Evolutionary conservation across 2,329 filamentous ascomycete species (phyloP), one percentile per base, ranked within the genome.

Genomic region (Venturia pyrina): DNA sequence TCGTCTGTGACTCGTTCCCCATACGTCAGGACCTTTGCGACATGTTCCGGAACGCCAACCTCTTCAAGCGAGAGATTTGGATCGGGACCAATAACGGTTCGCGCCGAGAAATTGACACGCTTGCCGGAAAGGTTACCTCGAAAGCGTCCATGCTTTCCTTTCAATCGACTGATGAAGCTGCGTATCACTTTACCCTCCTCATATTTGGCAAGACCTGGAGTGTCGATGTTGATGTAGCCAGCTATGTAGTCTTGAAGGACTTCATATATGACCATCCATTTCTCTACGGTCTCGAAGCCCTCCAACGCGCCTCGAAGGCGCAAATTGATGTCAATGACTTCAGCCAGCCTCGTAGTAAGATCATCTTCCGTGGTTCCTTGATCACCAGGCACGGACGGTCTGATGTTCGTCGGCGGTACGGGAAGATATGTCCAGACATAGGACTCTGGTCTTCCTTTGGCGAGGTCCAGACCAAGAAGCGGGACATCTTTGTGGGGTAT

Each of bases 181-280:
- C 95, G 86, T 71, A 95, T 96, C 0, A 90, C 85, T 75, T 96
- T 97, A 67, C 91, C 90, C 67, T 92, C 89, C 10, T 91, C 90
- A 15, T 88, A 88, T 71, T 96, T 91, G 71, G 93, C 88, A n/a
- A 99, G 83, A 37, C 93, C 93, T 0, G 95, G 95, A 2, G 96
- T 88, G 71, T 97, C 93, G 69, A 93, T 96, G 79, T 99, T 98
- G 75, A 99, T 93, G 75, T 99, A 98, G 83, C 98, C 92, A 68
- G 93, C 95, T 67, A 98, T 90, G 73, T 98, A 93, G 10, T 96
- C 83, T 73, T 98, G 93, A 68, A 99, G 80, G 72, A 93, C 98
- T 73, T 99, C 95, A 95, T 95, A 99, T 71, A 96, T 92, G 75
- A 99, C 95, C 87, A 98, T 96, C 66, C 98, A 90, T 0, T 91